Evolutionary conservation across 768 basidiomycete species (phyloP).

Genomic region (Psilocybe cubensis): DNA sequence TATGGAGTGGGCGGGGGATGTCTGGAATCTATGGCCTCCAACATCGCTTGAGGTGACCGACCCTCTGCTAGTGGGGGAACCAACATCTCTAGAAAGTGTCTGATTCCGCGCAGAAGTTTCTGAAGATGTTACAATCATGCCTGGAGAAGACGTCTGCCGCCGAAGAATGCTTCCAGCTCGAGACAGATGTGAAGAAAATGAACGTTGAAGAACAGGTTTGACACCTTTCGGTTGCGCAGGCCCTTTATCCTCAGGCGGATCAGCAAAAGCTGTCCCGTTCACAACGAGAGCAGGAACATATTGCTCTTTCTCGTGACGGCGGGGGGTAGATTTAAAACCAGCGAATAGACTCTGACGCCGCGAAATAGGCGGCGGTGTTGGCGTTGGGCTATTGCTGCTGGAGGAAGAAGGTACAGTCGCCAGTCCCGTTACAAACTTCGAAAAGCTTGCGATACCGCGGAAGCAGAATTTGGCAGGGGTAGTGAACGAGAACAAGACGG

Average conservation of each 20-base stretch:
- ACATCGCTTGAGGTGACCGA: conserved; percentile 33
- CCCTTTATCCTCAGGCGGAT: background rate
- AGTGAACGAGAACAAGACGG: conserved; percentile 75
- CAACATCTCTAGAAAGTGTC: background rate
- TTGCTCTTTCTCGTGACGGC: background rate
- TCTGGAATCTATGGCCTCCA: conserved; percentile 36
- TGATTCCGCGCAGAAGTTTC: background rate
- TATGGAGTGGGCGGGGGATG: conserved; percentile 12
- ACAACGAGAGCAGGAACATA: background rate
- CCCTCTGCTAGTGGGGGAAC: background rate
- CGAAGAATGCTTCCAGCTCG: conserved; percentile 18
- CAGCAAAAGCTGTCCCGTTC: conserved; percentile 1
- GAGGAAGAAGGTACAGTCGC: conserved; percentile 15
- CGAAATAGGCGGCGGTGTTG: conserved; percentile 1
- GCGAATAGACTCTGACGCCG: conserved; percentile 21
- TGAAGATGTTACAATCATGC: background rate
- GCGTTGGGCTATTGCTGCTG: conserved; percentile 5
- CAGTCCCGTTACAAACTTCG: conserved; percentile 63
- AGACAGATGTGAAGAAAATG: conserved; percentile 21
- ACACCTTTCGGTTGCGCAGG: background rate
- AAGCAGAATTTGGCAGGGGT: conserved; percentile 82
- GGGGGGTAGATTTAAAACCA: conserved; percentile 15
- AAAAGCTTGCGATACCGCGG: conserved; percentile 75
- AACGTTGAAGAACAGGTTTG: conserved; percentile 25
- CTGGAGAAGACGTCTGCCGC: conserved; percentile 6